Conservation (phyloP, 1,139 yeast species). For the Kazachstania sp. region DNA sequence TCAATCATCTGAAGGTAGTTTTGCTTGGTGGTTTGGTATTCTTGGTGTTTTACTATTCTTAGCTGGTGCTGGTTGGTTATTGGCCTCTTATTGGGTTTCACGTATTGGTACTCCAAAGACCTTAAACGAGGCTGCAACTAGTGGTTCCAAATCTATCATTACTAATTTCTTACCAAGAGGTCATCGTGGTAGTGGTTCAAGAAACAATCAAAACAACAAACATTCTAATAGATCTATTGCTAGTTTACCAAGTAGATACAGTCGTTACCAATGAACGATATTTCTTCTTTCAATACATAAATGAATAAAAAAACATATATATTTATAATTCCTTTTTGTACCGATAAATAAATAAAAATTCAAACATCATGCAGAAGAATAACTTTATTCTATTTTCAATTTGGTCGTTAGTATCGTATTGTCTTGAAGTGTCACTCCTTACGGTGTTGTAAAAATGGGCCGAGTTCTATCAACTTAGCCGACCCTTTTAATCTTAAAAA, state of each 20-base stretch:
- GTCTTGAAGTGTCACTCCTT: neutral
- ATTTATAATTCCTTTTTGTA: neutral
- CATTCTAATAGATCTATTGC: conserved; percentile 21
- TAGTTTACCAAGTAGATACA: conserved; percentile 24
- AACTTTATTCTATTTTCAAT: too few relatives aligned
- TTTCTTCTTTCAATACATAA: neutral
- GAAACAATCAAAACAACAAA: conserved; percentile 9
- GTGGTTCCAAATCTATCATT: conserved; percentile 32
- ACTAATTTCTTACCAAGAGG: conserved; percentile 25
- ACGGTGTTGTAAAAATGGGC: too few relatives aligned
- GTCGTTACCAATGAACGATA: conserved; percentile 18
- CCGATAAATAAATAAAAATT: too few relatives aligned
- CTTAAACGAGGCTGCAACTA: conserved; percentile 26
- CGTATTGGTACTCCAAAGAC: conserved; percentile 30
- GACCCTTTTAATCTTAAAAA: neutral
- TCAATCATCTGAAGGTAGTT: conserved; percentile 30
- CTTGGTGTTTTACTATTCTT: conserved; percentile 43
- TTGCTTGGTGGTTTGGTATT: conserved; percentile 63
- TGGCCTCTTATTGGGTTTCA: conserved; percentile 37
- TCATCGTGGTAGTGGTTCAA: conserved; percentile 8
- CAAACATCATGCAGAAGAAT: too few relatives aligned
- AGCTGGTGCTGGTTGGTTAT: conserved; percentile 31
- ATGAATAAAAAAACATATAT: too few relatives aligned
- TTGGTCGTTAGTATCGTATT: too few relatives aligned
- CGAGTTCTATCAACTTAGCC: too few relatives aligned